phyloP scores from a whole-genome alignment of 2,329 filamentous ascomycete genomes.

The Xenosphaeropsis pyriputrescens region DNA sequence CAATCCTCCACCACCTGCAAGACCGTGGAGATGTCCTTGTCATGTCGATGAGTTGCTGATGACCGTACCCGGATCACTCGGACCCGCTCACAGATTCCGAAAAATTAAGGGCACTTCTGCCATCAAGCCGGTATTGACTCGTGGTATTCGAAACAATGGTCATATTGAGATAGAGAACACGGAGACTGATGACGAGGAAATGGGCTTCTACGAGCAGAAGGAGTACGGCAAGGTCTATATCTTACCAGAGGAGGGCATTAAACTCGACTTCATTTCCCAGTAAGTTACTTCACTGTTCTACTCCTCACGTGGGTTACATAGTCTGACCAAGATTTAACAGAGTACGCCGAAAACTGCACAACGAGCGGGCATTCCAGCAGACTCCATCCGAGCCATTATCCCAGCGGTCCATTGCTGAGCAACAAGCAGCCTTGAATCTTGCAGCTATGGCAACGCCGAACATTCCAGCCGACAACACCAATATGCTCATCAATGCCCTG shows the following conservation, averaged over 20 bases:
- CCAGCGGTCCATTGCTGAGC: conserved; percentile 30
- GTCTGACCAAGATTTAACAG: conserved; percentile 7
- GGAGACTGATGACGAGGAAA: conserved; percentile 30
- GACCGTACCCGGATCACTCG: conserved; percentile 37
- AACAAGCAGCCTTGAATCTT: conserved; percentile 52
- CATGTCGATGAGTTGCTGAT: conserved; percentile 67
- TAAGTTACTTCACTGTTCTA: conserved; percentile 20
- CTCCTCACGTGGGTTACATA: neutral
- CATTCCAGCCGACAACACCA: conserved; percentile 26
- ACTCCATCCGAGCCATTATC: conserved; percentile 4
- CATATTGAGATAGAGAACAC: conserved; percentile 56
- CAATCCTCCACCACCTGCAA: conserved; percentile 56
- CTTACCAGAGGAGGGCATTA: conserved; percentile 47
- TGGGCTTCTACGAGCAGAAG: conserved; percentile 39
- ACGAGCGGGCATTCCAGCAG: conserved; percentile 2
- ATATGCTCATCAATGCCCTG: conserved; percentile 40
- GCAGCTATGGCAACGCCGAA: conserved; percentile 37
- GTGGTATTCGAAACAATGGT: conserved; percentile 58
- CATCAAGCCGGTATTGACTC: conserved; percentile 36
- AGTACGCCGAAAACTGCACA: conserved; percentile 1
- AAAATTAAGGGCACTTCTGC: conserved; percentile 38
- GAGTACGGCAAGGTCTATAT: conserved; percentile 52
- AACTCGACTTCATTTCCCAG: conserved; percentile 58
- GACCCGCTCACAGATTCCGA: conserved; percentile 45
- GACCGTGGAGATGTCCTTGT: conserved; percentile 76